Conservation (phyloP, 495 filamentous ascomycete genomes). For the Staphylotrichum tortipilum region DNA sequence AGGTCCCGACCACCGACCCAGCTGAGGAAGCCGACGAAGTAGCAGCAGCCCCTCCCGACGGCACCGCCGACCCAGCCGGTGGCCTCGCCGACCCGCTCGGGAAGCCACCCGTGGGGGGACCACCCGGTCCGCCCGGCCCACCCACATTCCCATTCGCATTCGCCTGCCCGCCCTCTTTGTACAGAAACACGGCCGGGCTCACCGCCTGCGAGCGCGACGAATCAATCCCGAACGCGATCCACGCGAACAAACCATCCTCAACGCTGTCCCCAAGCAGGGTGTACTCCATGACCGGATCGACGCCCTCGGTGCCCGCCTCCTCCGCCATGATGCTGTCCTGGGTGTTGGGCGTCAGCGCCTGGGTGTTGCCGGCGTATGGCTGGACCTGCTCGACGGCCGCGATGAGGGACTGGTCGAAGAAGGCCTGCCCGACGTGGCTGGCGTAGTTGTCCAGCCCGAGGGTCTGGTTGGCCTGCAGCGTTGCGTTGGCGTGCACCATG, state of each 20-base stretch:
- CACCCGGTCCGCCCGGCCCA: neutral
- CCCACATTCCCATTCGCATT: slow-evolving; percentile 7
- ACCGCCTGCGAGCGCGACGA: slow-evolving; percentile 11
- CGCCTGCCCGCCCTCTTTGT: slow-evolving; percentile 18
- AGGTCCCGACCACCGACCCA: too few species aligned
- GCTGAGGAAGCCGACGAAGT: too few species aligned
- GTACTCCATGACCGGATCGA: slow-evolving; percentile 49
- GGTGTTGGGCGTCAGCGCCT: slow-evolving; percentile 41
- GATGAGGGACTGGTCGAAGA: slow-evolving; percentile 54
- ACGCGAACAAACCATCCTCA: slow-evolving; percentile 47
- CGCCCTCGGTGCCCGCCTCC: slow-evolving; percentile 30
- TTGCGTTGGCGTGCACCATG: slow-evolving; percentile 40
- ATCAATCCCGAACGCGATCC: slow-evolving; percentile 49
- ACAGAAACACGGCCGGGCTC: slow-evolving; percentile 6
- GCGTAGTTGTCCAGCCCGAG: slow-evolving; percentile 35
- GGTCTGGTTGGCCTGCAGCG: slow-evolving; percentile 39
- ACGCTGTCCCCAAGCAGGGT: slow-evolving; percentile 45
- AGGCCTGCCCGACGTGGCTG: slow-evolving; percentile 55
- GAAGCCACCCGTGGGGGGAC: neutral
- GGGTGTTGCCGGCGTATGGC: slow-evolving; percentile 50
- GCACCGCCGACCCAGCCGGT: neutral
- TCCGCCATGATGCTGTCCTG: slow-evolving; percentile 37
- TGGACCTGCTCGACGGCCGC: slow-evolving; percentile 44
- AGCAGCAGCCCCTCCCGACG: neutral
- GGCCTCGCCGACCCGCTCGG: neutral